These are phyloP conservation scores for Mixia osmundae DNA, from an alignment of 1,284 basidiomycete genomes.

Conservation along the genomic window DNA sequence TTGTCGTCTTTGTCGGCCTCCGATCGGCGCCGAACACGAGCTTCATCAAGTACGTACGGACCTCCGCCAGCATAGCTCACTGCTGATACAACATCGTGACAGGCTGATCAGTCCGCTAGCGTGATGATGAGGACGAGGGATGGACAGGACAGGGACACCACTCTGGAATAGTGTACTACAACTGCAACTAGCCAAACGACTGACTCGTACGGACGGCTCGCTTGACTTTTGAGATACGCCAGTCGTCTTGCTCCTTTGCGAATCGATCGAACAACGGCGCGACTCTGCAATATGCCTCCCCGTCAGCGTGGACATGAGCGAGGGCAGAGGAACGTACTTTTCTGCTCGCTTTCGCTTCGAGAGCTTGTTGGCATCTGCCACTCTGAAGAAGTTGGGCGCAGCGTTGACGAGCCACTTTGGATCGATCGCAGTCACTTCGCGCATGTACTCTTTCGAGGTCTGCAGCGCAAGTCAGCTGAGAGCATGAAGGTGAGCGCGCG, in stretches of 20 bases:
- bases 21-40: too few species aligned
- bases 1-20: too few species aligned
- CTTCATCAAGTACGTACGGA: too few species aligned
- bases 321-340: constrained; percentile 76
- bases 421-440: constrained; percentile 64
- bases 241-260: constrained; percentile 56
- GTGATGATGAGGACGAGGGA: too few species aligned
- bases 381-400: constrained; percentile 92
- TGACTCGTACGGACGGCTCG: constrained; percentile 47
- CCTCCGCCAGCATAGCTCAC: too few species aligned
- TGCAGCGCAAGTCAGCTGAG: too few species aligned
- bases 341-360: constrained; percentile 91
- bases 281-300: constrained; percentile 28
- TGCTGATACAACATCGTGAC: too few species aligned
- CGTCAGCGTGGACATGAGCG: constrained; percentile 13
- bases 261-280: constrained; percentile 5
- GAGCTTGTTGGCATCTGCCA: constrained; percentile 85
- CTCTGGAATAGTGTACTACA: too few species aligned
- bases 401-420: constrained; percentile 98
- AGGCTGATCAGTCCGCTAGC: too few species aligned
- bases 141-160: too few species aligned
- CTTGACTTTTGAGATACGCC: constrained; percentile 68
- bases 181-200: constrained; percentile 21
- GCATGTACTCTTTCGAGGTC: constrained; percentile 27
- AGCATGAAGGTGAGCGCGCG: too few species aligned